Percentiles rank a stretch among this genome's conserved stretches.
These are phyloP conservation scores for Lojkania enalia DNA, from an alignment of 2,329 filamentous ascomycete genomes.

Conservation along the genomic window DNA sequence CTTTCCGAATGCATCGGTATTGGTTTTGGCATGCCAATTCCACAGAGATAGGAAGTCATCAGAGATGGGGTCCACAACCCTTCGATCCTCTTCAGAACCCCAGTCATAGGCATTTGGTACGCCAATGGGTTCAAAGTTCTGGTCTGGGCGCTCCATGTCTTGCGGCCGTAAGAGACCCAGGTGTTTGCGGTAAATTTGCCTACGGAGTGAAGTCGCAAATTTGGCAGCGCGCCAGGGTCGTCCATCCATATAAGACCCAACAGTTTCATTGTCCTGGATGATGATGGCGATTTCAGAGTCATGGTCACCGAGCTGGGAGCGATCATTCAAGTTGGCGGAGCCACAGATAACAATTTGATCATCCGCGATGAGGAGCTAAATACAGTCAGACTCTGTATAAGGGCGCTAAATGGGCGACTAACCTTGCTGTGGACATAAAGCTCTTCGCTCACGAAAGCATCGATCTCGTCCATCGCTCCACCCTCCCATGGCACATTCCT, in stretches of 20 bases:
- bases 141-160: slow-evolving; percentile 62
- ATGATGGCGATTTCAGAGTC: slow-evolving; percentile 90
- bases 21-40: slow-evolving; percentile 71
- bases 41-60: slow-evolving; percentile 71
- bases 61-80: slow-evolving; percentile 75
- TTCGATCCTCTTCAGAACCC: slow-evolving; percentile 49
- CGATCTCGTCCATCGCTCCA: slow-evolving; percentile 58
- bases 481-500: slow-evolving; percentile 64
- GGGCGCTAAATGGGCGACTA: slow-evolving; percentile 15
- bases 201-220: slow-evolving; percentile 79
- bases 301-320: slow-evolving; percentile 79
- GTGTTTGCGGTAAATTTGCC: slow-evolving; percentile 89
- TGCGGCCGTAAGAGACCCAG: slow-evolving; percentile 80
- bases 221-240: slow-evolving; percentile 70
- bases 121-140: slow-evolving; percentile 62
- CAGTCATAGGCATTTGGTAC: slow-evolving; percentile 58
- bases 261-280: slow-evolving; percentile 73
- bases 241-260: slow-evolving; percentile 75
- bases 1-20: slow-evolving; percentile 79
- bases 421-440: slow-evolving; percentile 68
- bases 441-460: slow-evolving; percentile 66
- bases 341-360: slow-evolving; percentile 82
- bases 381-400: slow-evolving; percentile 11
- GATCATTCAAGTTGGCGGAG: slow-evolving; percentile 70
- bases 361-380: slow-evolving; percentile 72